A percentile compares a stretch with the other conserved stretches of the same genome.
phyloP scores from a whole-genome alignment of 106 monocot genomes.

The Dioscorea dumetorum region DNA sequence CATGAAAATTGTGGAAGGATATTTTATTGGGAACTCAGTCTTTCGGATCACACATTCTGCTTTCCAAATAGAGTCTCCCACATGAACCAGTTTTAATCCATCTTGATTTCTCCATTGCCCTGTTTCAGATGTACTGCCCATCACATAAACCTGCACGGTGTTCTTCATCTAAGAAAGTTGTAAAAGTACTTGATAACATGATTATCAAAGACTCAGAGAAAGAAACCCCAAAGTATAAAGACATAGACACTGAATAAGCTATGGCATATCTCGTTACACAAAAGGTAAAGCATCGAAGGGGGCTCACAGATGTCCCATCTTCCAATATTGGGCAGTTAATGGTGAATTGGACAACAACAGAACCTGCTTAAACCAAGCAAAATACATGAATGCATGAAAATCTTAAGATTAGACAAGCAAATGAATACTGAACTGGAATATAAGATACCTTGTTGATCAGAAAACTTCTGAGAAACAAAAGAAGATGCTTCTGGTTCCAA shows the following conservation, averaged over 20 bases:
- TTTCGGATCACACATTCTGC: constrained; percentile 52
- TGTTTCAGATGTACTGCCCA: constrained; percentile 50
- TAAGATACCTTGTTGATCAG: constrained; percentile 36
- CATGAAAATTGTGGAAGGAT: constrained; percentile 39
- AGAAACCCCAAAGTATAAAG: too few species aligned
- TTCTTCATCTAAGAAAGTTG: too few species aligned
- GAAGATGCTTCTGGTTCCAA: constrained; percentile 28
- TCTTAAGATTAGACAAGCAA: background rate
- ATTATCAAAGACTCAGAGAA: too few species aligned
- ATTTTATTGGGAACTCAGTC: constrained; percentile 82
- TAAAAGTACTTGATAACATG: too few species aligned
- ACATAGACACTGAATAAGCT: too few species aligned
- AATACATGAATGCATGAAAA: background rate
- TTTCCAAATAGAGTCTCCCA: constrained; percentile 65
- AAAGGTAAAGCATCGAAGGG: background rate
- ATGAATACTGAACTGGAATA: too few species aligned
- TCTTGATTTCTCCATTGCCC: constrained; percentile 64
- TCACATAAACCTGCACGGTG: constrained; percentile 63
- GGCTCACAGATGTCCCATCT: constrained; percentile 53
- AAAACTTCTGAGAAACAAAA: constrained; percentile 15
- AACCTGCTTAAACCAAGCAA: constrained; percentile 18
- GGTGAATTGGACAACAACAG: constrained; percentile 46
- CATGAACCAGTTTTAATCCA: constrained; percentile 61
- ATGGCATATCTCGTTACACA: background rate
- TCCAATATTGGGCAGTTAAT: constrained; percentile 50